phyloP scores from a whole-genome alignment of 2,329 filamentous ascomycete genomes.

The Talaromyces sp. region DNA sequence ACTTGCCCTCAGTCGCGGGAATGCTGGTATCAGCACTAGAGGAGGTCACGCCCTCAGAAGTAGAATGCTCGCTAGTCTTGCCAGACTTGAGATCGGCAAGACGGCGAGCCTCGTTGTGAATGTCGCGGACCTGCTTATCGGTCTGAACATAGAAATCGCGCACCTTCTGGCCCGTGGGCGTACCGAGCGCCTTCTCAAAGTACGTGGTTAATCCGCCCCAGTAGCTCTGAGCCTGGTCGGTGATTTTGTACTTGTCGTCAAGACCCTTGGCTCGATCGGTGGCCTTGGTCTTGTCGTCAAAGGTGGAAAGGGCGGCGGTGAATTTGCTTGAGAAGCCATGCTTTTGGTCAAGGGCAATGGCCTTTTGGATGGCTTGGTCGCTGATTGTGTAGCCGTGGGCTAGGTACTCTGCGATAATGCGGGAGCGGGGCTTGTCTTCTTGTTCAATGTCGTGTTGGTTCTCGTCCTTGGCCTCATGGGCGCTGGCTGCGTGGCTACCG shows the following conservation, averaged over 20 bases:
- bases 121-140: conserved; percentile 87
- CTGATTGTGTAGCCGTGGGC: conserved; percentile 88
- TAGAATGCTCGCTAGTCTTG: conserved; percentile 38
- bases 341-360: conserved; percentile 83
- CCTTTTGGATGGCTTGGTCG: conserved; percentile 72
- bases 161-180: conserved; percentile 83
- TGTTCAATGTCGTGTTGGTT: conserved; percentile 71
- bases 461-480: conserved; percentile 53
- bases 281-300: conserved; percentile 84
- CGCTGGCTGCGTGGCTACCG: conserved; percentile 57
- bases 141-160: conserved; percentile 82
- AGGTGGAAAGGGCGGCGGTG: conserved; percentile 67
- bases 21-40: conserved; percentile 21
- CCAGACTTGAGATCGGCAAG: conserved; percentile 79
- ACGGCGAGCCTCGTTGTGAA: conserved; percentile 84
- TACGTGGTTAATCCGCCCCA: conserved; percentile 74
- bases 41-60: conserved; percentile 26
- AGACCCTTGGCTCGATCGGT: conserved; percentile 79
- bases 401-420: conserved; percentile 94
- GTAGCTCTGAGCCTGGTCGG: conserved; percentile 64
- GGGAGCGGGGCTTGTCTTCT: conserved; percentile 92
- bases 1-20: conserved; percentile 10
- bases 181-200: conserved; percentile 88
- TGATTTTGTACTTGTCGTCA: conserved; percentile 80
- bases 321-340: conserved; percentile 83